Evolutionary conservation across 768 basidiomycete genomes (phyloP), one percentile per base, ranked within the genome.

Genomic region (Pleurotus sapidus): DNA sequence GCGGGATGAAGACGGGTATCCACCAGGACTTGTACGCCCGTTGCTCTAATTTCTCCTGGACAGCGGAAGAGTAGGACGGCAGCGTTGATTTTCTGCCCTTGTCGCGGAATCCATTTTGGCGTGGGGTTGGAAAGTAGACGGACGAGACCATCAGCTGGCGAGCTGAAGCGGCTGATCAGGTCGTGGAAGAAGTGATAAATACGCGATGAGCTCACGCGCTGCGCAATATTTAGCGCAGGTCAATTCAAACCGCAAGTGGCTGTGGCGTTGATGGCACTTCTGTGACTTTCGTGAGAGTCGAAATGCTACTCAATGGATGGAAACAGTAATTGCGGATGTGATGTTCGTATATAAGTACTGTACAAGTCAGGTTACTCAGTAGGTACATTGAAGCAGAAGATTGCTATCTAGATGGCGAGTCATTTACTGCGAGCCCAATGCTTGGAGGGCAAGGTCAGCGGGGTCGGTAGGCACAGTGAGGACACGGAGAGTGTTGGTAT

Each of bases 401-500:
- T 34, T 9, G 30, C 11, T 12, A 20, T 47, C 57, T 59, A 65
- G n/a, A 57, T 58, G 8, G 11, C 30, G 30, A 11, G 9, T 11
- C 30, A 34, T 34, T 34, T 34, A 34, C 30, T 34, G 30, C 30
- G 66, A 54, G 27, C 77, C 76, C 62, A 82, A 63, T 34, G 86
- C 81, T 69, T 91, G 87, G 72, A 87, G 63, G 71, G 88, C 85
- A 53, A 95, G 74, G 69, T 95, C 93, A 50, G 88, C 89, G 34
- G 72, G 60, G 65, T 93, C 90, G 20, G 89, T 92, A 15, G 93
- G 93, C 46, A 94, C 93, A 40, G 84, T 84, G 63, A 95, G 73
- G 60, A 95, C 82, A 49, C 93, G 88, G 57, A 95, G 77, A 11
- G 92, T 94, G 79, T 95, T 95, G 62, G 93, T 95, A 75, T 97